Base-by-base conservation (phyloP, 805 yeast genomes). In the Blastobotrys peoriensis region DNA sequence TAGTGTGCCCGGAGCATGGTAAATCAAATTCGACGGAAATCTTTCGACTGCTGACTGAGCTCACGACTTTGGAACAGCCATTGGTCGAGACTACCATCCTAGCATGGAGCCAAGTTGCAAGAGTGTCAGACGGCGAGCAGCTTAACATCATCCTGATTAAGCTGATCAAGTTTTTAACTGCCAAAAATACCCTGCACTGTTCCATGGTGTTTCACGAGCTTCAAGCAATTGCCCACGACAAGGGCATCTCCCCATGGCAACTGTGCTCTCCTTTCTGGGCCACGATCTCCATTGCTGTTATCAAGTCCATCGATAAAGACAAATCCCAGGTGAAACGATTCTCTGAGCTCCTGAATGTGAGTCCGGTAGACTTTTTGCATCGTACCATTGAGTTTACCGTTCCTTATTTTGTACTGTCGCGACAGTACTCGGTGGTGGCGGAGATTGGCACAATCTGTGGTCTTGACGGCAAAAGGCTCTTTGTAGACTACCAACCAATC, bases 191-290 rank as follows among this genome's bases (percentile, higher is more conserved):
- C 42, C 83, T 81, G 54, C 79, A 78, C 49, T 75, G 80, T 0
- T 78, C 86, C 53, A 67, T 84, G 53, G 87, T 87, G 0, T 78
- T 79, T 50, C 81, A 80, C 56, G 76, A 78, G 45, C 64, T 91
- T 3, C 65, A 76, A 18, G 64, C 71, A 27, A 71, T 84, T 9
- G 82, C 96, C 0, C 55, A 65, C 15, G 67, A 76, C 1, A 75
- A 76, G 52, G 63, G 69, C 1, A 65, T 75, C 28, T 77, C 95
- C 0, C 81, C 95, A 0, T 88, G 91, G 76, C 86, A 83, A 58
- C 63, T 91, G 10, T 66, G 87, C 17, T 78, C 85, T 5, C 95
- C 96, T 0, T 85, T 78, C 49, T 72, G 93, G 55, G 88, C 91
- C 2, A 74, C 81, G 28, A 69, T 88, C 5, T 75, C 89, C 33